These are phyloP conservation scores for Sugiyamaella mastotermitis DNA, from an alignment of 805 yeast species.

Conservation along the genomic window DNA sequence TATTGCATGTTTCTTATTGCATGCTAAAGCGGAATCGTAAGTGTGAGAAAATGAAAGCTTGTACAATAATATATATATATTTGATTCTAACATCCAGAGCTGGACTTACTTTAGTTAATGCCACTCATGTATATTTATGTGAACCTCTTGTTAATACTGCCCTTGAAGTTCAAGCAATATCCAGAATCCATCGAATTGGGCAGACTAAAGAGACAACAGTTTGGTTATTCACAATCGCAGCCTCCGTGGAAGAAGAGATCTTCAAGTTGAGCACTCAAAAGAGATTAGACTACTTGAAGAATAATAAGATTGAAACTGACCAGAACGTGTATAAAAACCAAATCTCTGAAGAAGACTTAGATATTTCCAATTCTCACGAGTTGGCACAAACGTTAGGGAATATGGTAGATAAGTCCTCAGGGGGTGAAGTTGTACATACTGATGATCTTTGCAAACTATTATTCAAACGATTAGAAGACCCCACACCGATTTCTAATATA, in stretches of 20 bases:
- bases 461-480: slow-evolving; percentile 1
- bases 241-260: slow-evolving; percentile 86
- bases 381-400: slow-evolving; percentile 46
- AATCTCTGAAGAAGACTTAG: slow-evolving; percentile 27
- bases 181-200: slow-evolving; percentile 89
- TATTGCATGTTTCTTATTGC: slow-evolving; percentile 78
- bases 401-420: slow-evolving; percentile 40
- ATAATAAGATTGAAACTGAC: not conserved
- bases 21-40: slow-evolving; percentile 76
- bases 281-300: slow-evolving; percentile 34
- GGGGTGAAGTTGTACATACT: slow-evolving; percentile 55
- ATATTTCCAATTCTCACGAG: slow-evolving; percentile 50
- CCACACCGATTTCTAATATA: too few species aligned
- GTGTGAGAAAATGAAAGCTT: slow-evolving; percentile 7
- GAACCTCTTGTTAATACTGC: slow-evolving; percentile 90
- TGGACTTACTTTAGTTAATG: slow-evolving; percentile 86
- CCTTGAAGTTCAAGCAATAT: slow-evolving; percentile 84
- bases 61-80: not conserved
- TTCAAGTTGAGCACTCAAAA: slow-evolving; percentile 60
- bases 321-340: slow-evolving; percentile 17
- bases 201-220: slow-evolving; percentile 76
- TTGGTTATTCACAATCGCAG: slow-evolving; percentile 83
- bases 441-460: slow-evolving; percentile 61
- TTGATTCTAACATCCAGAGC: slow-evolving; percentile 32
- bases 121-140: slow-evolving; percentile 84